A percentile compares a stretch with the other conserved stretches of the same genome.
Conservation (phyloP, 306 rosid species). For the Amphicarpaea edgeworthii region DNA sequence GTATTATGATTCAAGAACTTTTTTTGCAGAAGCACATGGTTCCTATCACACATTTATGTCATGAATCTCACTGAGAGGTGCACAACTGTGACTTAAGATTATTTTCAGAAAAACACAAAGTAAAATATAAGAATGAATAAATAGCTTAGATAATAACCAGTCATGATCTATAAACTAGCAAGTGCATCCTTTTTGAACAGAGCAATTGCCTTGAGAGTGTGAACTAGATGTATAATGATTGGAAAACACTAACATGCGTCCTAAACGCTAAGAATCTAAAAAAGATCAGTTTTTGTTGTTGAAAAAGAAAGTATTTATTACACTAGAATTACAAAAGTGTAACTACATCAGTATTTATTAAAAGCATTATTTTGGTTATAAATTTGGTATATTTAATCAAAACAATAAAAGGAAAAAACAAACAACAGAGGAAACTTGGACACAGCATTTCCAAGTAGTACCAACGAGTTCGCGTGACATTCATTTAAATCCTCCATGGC, state of each 20-base stretch:
- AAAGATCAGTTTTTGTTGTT: background rate
- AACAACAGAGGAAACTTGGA: slow-evolving; percentile 11
- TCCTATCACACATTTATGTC: background rate
- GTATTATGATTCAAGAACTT: slow-evolving; percentile 35
- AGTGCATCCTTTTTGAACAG: slow-evolving; percentile 8
- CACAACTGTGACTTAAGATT: background rate
- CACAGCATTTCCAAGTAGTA: background rate
- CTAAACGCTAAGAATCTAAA: background rate
- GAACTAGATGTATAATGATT: background rate
- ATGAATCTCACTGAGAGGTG: slow-evolving; percentile 11
- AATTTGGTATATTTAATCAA: slow-evolving; percentile 5
- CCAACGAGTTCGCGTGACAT: background rate
- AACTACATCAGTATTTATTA: background rate
- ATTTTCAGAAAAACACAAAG: background rate
- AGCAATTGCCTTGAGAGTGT: background rate
- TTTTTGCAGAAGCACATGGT: slow-evolving; percentile 21
- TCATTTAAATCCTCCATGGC: background rate
- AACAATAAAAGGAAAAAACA: background rate
- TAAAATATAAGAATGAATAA: background rate
- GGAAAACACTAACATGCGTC: background rate
- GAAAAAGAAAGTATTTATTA: background rate
- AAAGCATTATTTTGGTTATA: slow-evolving; percentile 3
- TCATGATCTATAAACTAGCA: background rate
- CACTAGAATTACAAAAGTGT: background rate
- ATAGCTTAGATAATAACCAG: background rate